phyloP scores from a whole-genome alignment of 352 stramenopile species.

The Globisporangium parvum region DNA sequence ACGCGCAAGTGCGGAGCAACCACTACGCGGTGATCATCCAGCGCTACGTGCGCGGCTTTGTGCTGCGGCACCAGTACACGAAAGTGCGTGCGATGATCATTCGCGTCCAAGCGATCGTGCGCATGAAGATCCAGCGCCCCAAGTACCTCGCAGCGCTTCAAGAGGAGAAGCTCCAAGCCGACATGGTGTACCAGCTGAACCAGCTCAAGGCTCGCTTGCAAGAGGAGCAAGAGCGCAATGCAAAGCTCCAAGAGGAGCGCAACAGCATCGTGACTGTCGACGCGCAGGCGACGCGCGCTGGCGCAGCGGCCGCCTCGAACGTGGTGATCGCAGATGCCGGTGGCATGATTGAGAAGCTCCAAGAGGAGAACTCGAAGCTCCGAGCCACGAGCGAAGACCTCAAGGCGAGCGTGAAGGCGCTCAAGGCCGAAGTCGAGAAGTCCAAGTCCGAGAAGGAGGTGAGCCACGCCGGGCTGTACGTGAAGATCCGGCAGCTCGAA shows the following conservation, averaged over 20 bases:
- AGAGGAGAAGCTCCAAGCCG: conserved; percentile 77
- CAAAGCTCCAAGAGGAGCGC: conserved; percentile 47
- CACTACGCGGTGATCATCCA: conserved; percentile 82
- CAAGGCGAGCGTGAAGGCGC: conserved; percentile 44
- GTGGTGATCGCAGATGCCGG: conserved; percentile 73
- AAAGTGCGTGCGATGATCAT: conserved; percentile 67
- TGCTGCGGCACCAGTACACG: conserved; percentile 57
- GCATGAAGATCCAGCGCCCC: conserved; percentile 75
- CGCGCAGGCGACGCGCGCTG: conserved; percentile 7
- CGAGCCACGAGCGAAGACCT: conserved; percentile 76
- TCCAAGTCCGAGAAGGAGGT: conserved; percentile 80
- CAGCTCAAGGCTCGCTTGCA: conserved; percentile 73
- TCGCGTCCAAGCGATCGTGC: conserved; percentile 67
- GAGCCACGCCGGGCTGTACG: conserved; percentile 58
- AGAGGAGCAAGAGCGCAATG: conserved; percentile 76
- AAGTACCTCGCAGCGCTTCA: conserved; percentile 73
- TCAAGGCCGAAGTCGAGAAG: conserved; percentile 70
- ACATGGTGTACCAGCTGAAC: conserved; percentile 83
- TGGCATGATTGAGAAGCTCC: conserved; percentile 80
- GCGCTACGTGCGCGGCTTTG: conserved; percentile 66
- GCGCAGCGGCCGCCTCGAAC: conserved; percentile 36
- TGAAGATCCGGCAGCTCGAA: conserved; percentile 72
- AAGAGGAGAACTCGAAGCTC: conserved; percentile 72
- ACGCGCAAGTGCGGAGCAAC: conserved; percentile 75
- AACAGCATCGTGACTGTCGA: conserved; percentile 35